A percentile compares a stretch with the other conserved stretches of the same genome.
Evolutionary conservation across 2,329 filamentous ascomycete species (phyloP).

Genomic region (Laburnicola sp.): DNA sequence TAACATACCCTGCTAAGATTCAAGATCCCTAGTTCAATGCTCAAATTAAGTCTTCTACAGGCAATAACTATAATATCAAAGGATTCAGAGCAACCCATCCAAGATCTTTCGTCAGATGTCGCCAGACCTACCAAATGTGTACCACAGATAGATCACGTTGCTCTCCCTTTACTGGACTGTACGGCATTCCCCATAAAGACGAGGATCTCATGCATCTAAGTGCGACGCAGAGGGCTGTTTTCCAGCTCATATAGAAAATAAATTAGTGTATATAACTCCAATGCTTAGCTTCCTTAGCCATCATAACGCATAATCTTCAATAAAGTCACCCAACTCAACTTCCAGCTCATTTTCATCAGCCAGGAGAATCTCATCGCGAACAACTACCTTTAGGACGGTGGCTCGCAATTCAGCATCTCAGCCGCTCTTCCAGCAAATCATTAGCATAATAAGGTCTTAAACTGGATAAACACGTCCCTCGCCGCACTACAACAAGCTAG

Average conservation of each 20-base stretch:
- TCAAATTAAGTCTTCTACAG: not conserved
- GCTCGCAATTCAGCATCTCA: slow-evolving; percentile 9
- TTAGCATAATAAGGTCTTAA: slow-evolving; percentile 14
- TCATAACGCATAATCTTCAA: not conserved
- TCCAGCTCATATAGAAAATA: slow-evolving; percentile 14
- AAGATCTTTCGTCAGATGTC: slow-evolving; percentile 15
- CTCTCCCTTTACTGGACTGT: slow-evolving; percentile 11
- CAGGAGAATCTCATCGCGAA: slow-evolving; percentile 15
- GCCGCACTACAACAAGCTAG: slow-evolving; percentile 9
- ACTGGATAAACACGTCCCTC: slow-evolving; percentile 19
- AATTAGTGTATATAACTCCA: slow-evolving; percentile 2
- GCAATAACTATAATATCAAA: not conserved
- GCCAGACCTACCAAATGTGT: slow-evolving; percentile 17
- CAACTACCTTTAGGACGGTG: slow-evolving; percentile 19
- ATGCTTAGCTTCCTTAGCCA: no score
- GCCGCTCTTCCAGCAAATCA: slow-evolving; percentile 12
- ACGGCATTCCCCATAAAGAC: not conserved
- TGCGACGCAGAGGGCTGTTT: slow-evolving; percentile 13
- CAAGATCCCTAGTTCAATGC: slow-evolving; percentile 16
- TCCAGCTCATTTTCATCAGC: slow-evolving; percentile 16
- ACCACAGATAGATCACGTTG: slow-evolving; percentile 5
- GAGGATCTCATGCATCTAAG: not conserved
- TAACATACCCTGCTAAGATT: slow-evolving; percentile 8
- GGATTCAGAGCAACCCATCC: slow-evolving; percentile 6
- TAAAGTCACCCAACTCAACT: slow-evolving; percentile 11